A percentile compares a stretch with the other conserved stretches of the same genome.
phyloP scores from a whole-genome alignment of 2,329 filamentous ascomycete genomes.

The Xylariaceae sp. region DNA sequence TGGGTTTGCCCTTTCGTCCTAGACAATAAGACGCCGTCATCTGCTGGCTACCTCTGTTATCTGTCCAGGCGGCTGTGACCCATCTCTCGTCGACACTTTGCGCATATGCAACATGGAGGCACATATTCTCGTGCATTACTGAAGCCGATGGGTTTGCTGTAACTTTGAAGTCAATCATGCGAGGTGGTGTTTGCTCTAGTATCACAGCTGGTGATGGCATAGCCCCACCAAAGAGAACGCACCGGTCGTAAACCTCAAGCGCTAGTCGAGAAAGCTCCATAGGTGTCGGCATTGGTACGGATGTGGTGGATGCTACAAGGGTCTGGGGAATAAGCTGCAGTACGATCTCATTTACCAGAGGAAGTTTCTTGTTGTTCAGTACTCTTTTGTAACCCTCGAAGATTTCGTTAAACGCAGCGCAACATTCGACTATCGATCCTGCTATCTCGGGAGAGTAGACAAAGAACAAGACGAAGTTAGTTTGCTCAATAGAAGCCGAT shows the following conservation, averaged over 20 bases:
- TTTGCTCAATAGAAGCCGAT: slow-evolving; percentile 39
- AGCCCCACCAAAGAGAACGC: slow-evolving; percentile 53
- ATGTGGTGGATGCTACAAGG: slow-evolving; percentile 60
- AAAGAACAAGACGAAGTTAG: slow-evolving; percentile 72
- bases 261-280: slow-evolving; percentile 60
- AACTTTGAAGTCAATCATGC: slow-evolving; percentile 72
- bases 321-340: slow-evolving; percentile 71
- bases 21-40: slow-evolving; percentile 71
- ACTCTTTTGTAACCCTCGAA: slow-evolving; percentile 59
- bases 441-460: slow-evolving; percentile 64
- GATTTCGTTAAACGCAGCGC: slow-evolving; percentile 68
- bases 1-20: slow-evolving; percentile 51
- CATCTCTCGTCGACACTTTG: slow-evolving; percentile 72
- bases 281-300: slow-evolving; percentile 59
- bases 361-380: slow-evolving; percentile 45
- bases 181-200: slow-evolving; percentile 66
- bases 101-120: slow-evolving; percentile 76
- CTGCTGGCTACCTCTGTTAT: slow-evolving; percentile 70
- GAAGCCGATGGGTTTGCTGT: slow-evolving; percentile 64
- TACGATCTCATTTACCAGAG: slow-evolving; percentile 61
- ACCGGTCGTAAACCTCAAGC: slow-evolving; percentile 75
- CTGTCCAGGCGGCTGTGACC: slow-evolving; percentile 78
- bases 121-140: slow-evolving; percentile 72
- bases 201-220: slow-evolving; percentile 67
- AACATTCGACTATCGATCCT: slow-evolving; percentile 64